phyloP scores from a whole-genome alignment of 2,329 filamentous ascomycete genomes.

The Alternaria consortialis region DNA sequence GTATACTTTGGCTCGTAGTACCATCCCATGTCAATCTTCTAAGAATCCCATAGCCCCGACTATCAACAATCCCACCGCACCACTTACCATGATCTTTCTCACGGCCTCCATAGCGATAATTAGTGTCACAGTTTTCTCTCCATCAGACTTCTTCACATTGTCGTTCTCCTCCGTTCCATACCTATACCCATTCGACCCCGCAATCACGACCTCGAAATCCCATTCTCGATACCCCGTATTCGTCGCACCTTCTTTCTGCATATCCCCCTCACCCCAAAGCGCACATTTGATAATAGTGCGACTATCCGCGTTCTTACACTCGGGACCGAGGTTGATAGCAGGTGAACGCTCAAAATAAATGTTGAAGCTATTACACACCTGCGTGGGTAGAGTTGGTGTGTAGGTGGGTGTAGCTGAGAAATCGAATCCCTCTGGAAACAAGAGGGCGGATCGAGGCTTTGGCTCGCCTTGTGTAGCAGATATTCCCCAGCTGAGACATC shows the following conservation, averaged over 20 bases:
- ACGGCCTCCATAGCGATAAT: not conserved
- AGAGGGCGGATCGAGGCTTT: not conserved
- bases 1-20: too few relatives aligned
- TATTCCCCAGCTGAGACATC: not conserved
- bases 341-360: conserved; percentile 16
- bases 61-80: not conserved
- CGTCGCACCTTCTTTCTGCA: not conserved
- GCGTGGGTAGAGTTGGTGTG: not conserved
- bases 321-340: not conserved
- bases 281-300: conserved; percentile 15
- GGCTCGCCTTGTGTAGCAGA: not conserved
- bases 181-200: conserved; percentile 15
- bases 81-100: not conserved
- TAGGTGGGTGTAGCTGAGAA: too few relatives aligned
- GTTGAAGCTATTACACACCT: conserved; percentile 11
- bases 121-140: not conserved
- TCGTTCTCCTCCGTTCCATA: not conserved
- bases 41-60: not conserved
- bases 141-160: not conserved
- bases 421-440: not conserved
- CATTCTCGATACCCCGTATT: conserved; percentile 11
- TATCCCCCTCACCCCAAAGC: conserved; percentile 4
- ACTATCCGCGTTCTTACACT: conserved; percentile 3
- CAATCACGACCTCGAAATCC: conserved; percentile 12
- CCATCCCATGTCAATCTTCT: not conserved